phyloP scores from a whole-genome alignment of 176 grass and related monocot species.

The Rhipidocladum racemiflorum region DNA sequence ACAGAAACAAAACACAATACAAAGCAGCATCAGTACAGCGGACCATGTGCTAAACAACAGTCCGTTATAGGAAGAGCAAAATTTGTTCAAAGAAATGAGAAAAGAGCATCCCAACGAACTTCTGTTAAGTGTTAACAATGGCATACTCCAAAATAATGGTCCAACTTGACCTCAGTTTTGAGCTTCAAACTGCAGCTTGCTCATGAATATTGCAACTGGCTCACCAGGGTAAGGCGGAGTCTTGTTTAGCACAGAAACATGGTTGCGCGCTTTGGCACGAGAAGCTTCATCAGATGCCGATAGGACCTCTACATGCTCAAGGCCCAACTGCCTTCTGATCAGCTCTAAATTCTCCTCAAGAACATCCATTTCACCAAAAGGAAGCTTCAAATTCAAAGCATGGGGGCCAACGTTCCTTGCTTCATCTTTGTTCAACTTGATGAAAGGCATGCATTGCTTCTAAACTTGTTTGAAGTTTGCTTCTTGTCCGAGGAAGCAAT shows the following conservation, averaged over 20 bases:
- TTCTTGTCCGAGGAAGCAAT: slow-evolving; percentile 41
- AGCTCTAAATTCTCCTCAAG: slow-evolving; percentile 59
- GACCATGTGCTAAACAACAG: neutral
- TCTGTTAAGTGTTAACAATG: neutral
- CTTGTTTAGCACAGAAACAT: slow-evolving; percentile 45
- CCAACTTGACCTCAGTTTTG: neutral
- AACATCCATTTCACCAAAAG: slow-evolving; percentile 64
- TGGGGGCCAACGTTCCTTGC: slow-evolving; percentile 38
- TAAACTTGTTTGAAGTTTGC: slow-evolving; percentile 63
- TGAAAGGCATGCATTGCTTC: slow-evolving; percentile 71
- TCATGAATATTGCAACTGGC: slow-evolving; percentile 55
- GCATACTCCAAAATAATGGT: neutral
- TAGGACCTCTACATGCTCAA: slow-evolving; percentile 50
- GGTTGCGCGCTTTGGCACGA: slow-evolving; percentile 41
- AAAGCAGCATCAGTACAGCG: neutral
- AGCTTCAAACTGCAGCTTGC: slow-evolving; percentile 41
- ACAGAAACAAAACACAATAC: neutral
- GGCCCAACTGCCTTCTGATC: slow-evolving; percentile 65
- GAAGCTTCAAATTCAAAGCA: slow-evolving; percentile 61
- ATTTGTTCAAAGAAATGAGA: neutral
- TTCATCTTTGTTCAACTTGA: slow-evolving; percentile 74
- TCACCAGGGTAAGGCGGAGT: slow-evolving; percentile 57
- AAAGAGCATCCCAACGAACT: neutral
- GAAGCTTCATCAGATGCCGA: slow-evolving; percentile 32
- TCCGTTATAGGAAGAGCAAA: neutral